Conservation (phyloP, 306 rosid genomes). For the Rosa chinensis region DNA sequence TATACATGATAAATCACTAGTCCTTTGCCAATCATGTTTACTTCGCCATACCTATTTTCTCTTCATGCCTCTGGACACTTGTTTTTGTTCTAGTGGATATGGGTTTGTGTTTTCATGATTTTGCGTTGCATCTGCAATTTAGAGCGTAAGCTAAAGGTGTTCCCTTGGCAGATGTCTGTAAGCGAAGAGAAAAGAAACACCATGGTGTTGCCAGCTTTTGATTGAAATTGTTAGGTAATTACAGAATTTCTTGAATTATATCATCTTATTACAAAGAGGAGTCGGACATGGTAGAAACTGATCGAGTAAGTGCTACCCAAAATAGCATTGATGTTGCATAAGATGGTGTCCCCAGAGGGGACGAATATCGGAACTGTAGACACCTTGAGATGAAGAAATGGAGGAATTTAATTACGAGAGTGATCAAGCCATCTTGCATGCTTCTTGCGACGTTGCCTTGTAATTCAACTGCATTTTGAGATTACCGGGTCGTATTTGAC, state of each 20-base stretch:
- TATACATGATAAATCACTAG: background rate
- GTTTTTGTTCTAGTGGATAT: background rate
- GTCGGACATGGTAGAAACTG: slow-evolving; percentile 25
- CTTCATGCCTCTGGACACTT: background rate
- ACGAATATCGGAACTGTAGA: slow-evolving; percentile 28
- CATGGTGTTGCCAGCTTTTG: background rate
- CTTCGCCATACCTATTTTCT: background rate
- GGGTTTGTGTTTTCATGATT: background rate
- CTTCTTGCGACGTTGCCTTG: slow-evolving; percentile 11
- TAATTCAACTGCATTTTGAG: slow-evolving; percentile 26
- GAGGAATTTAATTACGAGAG: slow-evolving; percentile 25
- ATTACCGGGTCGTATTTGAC: background rate
- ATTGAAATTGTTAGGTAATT: background rate
- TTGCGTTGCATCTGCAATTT: background rate
- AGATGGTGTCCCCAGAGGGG: background rate
- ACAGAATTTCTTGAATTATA: background rate
- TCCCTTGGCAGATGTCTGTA: background rate
- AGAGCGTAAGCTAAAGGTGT: background rate
- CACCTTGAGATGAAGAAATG: slow-evolving; percentile 36
- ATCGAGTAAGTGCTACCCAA: slow-evolving; percentile 24
- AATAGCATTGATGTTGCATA: slow-evolving; percentile 19
- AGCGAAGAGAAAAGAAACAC: too few species aligned
- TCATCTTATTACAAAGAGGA: slow-evolving; percentile 4
- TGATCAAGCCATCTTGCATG: slow-evolving; percentile 22
- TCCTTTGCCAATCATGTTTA: background rate